Base-by-base conservation (phyloP, 2,329 filamentous ascomycete genomes). In the Arachnopeziza araneosa region DNA sequence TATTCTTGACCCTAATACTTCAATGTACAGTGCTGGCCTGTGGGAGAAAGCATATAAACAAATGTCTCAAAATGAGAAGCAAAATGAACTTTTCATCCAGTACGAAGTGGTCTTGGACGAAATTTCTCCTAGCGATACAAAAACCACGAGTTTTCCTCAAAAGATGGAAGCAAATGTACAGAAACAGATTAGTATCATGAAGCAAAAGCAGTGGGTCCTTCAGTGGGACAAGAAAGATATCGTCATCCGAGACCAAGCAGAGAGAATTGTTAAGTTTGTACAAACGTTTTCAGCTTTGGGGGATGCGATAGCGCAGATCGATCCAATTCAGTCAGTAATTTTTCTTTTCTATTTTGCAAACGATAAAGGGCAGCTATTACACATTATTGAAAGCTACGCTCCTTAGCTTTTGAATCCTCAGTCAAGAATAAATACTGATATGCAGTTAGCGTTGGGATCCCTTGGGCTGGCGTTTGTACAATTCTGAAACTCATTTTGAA, bases 121-220 rank as follows among this genome's bases (percentile, higher is more conserved):
- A 44, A 17, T 7, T 14, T 44, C 36, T 14, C 36, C 36, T 3
- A 44, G 36, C 17, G 12, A 44, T 17, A 12, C 36, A 14, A 44
- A 44, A 12, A 44, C 6, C 12, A 3, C 36, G 17, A 44, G 36
- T 12, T 44, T 44, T 14, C 36, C 17, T 44, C 17, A 44, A 24
- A 54, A 54, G 30, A 58, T 58, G 57, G 26, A 58, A 32, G 57
- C 51, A 48, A n/a, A 17, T 32, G 60, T 62, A 24, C 56, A 62
- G 24, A 7, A 52, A 4, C 30, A 59, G 22, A 56, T 62, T 9
- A 44, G 30, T 56, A 23, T 54, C 23, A 62, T 62, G 60, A 62
- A 62, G 54, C 60, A 59, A 22, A 62, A 59, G 36, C 60, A 62
- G 26, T 62, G 60, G 60, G 54, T 54, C 26, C 32, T 62, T 8